These are phyloP conservation scores for Blastomyces parvus DNA, from an alignment of 2,329 filamentous ascomycete species.

Conservation along the genomic window DNA sequence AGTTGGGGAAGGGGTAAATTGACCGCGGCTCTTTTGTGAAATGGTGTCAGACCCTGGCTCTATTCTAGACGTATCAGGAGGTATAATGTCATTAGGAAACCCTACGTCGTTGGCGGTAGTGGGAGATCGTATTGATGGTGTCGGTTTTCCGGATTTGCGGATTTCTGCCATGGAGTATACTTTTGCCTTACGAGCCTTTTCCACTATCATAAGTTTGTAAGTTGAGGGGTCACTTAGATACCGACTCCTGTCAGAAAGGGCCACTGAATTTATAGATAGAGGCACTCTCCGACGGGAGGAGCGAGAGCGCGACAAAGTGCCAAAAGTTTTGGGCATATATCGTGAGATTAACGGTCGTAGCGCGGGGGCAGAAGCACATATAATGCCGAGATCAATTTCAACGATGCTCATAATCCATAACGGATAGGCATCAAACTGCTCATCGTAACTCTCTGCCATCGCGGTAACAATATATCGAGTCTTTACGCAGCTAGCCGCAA, in stretches of 20 bases:
- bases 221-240: background rate
- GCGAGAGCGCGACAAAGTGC: background rate
- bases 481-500: background rate
- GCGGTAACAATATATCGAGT: background rate
- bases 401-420: conserved; percentile 7
- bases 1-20: background rate
- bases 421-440: conserved; percentile 8
- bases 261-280: background rate
- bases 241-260: background rate
- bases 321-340: conserved; percentile 4
- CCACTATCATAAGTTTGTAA: background rate
- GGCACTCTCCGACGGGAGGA: background rate
- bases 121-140: background rate
- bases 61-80: background rate
- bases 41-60: background rate
- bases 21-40: background rate
- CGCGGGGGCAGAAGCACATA: conserved; percentile 6
- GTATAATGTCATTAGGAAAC: background rate
- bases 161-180: background rate
- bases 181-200: background rate
- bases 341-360: conserved; percentile 1
- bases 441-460: conserved; percentile 1
- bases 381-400: conserved; percentile 9
- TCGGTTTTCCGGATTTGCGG: background rate
- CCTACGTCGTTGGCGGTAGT: background rate